These are phyloP conservation scores for Cucumis hystrix DNA, from an alignment of 306 rosid species.

Conservation along the genomic window DNA sequence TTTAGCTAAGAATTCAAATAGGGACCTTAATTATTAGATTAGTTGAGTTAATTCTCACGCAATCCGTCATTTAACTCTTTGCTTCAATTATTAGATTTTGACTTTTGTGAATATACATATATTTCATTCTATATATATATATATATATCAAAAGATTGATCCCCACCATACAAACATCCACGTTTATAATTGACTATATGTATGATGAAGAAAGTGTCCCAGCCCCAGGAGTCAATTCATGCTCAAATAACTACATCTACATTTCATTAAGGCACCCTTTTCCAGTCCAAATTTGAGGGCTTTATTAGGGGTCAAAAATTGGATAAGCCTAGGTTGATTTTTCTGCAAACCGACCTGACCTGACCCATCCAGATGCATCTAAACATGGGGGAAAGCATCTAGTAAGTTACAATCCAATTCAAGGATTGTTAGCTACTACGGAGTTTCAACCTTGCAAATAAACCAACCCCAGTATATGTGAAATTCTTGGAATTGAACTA, in stretches of 20 bases:
- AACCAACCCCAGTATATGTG: background rate
- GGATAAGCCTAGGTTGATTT: background rate
- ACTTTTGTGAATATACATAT: no score
- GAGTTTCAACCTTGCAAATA: background rate
- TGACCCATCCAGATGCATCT: background rate
- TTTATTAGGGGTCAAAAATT: background rate
- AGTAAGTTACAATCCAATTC: background rate
- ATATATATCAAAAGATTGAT: no score
- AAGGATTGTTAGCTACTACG: background rate
- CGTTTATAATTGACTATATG: background rate
- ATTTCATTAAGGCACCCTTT: background rate
- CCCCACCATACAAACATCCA: no score
- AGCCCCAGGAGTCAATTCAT: background rate
- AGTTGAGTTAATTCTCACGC: no score
- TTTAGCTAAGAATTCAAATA: no score
- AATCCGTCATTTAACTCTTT: no score
- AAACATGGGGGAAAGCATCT: background rate
- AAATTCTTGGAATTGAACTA: background rate
- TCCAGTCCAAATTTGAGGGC: background rate
- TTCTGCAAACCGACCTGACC: background rate
- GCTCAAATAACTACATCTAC: background rate
- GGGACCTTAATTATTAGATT: no score
- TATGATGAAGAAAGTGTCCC: background rate
- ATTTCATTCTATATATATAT: no score
- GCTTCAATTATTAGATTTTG: no score